Conservation (phyloP, 2,329 filamentous ascomycete genomes). For the Colletotrichum sp. region DNA sequence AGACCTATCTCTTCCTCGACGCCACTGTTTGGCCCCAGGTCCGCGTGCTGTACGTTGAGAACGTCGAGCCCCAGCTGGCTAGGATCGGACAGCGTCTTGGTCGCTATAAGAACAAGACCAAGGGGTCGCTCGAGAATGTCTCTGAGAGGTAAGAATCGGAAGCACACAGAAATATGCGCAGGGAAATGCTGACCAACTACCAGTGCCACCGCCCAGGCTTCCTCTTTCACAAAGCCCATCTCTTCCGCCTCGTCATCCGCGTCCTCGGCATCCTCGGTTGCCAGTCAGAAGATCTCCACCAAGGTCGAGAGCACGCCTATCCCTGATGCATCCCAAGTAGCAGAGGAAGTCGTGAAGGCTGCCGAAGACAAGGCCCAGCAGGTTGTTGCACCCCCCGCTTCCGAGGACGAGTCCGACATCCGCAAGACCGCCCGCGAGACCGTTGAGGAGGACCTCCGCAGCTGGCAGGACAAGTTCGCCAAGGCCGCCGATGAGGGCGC, state of each 20-base stretch:
- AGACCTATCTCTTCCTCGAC: constrained; percentile 73
- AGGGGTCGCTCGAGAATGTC: constrained; percentile 36
- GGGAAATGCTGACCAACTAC: neutral
- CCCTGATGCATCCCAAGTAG: constrained; percentile 23
- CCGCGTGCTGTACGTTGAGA: constrained; percentile 82
- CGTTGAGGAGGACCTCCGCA: constrained; percentile 78
- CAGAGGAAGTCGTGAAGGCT: constrained; percentile 4
- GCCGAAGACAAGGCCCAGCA: constrained; percentile 23
- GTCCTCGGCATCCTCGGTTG: constrained; percentile 15
- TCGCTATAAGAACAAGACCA: constrained; percentile 64
- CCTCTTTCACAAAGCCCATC: constrained; percentile 47
- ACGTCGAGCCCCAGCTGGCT: constrained; percentile 92
- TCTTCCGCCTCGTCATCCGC: constrained; percentile 28
- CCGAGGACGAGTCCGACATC: constrained; percentile 56
- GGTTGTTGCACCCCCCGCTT: constrained; percentile 49
- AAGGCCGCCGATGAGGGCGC: constrained; percentile 84
- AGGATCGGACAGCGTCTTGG: constrained; percentile 91
- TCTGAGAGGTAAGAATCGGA: constrained; percentile 32
- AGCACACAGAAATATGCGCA: fast-evolving
- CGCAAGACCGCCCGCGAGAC: constrained; percentile 66
- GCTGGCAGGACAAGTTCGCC: constrained; percentile 89
- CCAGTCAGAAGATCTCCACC: constrained; percentile 26
- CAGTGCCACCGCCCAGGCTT: constrained; percentile 31
- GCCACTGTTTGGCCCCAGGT: constrained; percentile 82
- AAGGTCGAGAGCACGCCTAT: constrained; percentile 13